Base-by-base conservation (phyloP, 139 green algal genomes). In the Chlorella sp. region DNA sequence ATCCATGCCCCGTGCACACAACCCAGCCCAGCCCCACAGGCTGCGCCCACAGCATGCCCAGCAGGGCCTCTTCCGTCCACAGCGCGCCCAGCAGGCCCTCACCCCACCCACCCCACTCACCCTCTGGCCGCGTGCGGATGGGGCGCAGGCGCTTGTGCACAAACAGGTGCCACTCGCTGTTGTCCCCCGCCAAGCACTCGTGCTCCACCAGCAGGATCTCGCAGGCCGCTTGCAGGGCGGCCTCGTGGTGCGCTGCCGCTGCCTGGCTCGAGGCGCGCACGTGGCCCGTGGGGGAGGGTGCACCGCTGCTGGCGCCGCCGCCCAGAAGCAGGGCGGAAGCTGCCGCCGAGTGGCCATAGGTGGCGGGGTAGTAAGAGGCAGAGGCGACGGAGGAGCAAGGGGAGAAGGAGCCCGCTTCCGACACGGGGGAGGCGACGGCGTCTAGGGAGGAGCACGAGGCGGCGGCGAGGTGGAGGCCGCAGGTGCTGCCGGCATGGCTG, bases 81-180 rank as follows among this genome's bases (percentile, higher is more conserved):
- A 81, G 24, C 37, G 60, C 21, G 34, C 24, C 4, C 2, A 34
- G 1, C 16, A n/a, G 14, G 37, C 2, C 39, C 37, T 1, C 37
- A 4, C 39, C 7, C 26, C 66, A 2, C 21, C 1, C 3, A 7
- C 5, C 3, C 15, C 3, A 11, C 64, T 77, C 75, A 85, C 75
- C 81, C 68, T 80, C 86, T 64, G 82, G 78, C 81, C 81, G 89
- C 18, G 90, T 91, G 53, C 87, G 89, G 83, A 93, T 93, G 69
- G 91, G 87, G 40, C 81, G 89, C 73, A 93, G 75, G 39, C 82
- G 86, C 83, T 91, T 93, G 87, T 93, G 91, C 42, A 93, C 91
- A 84, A 90, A 93, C 37, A 91, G 64, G 40, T 80, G 30, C 21
- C 57, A 81, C 40, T 91, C 90, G 48, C 86, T 87, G 24, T 66